These are phyloP conservation scores for Cladosporium oxysporum DNA, from an alignment of 2,329 filamentous ascomycete genomes.

Conservation along the genomic window DNA sequence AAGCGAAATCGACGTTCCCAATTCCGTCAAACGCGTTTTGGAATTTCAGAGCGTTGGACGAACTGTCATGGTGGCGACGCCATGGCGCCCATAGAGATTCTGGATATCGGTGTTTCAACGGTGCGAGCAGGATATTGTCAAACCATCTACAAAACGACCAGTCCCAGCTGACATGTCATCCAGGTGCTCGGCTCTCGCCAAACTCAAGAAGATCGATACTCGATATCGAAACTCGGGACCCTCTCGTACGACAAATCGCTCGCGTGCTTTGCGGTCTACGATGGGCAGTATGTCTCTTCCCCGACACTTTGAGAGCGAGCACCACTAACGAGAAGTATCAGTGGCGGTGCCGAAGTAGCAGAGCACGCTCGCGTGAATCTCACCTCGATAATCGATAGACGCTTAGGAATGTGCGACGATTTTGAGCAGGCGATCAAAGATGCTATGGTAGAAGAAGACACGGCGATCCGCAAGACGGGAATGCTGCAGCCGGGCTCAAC, in stretches of 20 bases:
- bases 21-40: not conserved
- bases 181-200: constrained; percentile 15
- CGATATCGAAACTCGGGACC: constrained; percentile 1
- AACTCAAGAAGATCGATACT: constrained; percentile 12
- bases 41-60: not conserved
- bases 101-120: constrained; percentile 12
- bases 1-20: not conserved
- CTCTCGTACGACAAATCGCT: constrained; percentile 6
- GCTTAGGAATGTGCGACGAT: constrained; percentile 11
- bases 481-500: constrained; percentile 15
- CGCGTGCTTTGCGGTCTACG: constrained; percentile 14
- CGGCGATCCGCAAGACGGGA: constrained; percentile 9
- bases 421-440: constrained; percentile 17
- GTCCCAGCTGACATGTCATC: not conserved
- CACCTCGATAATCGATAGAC: constrained; percentile 8
- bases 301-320: not conserved
- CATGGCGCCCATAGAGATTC: constrained; percentile 11
- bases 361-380: constrained; percentile 13
- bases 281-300: constrained; percentile 5
- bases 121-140: not conserved
- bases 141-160: not conserved
- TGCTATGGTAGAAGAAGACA: constrained; percentile 14
- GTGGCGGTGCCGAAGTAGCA: constrained; percentile 15
- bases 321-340: not conserved
- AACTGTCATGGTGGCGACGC: not conserved